Evolutionary conservation across 768 basidiomycete genomes (phyloP), one percentile per base, ranked within the genome.

Genomic region (Chalciporus pseudorubinellus): DNA sequence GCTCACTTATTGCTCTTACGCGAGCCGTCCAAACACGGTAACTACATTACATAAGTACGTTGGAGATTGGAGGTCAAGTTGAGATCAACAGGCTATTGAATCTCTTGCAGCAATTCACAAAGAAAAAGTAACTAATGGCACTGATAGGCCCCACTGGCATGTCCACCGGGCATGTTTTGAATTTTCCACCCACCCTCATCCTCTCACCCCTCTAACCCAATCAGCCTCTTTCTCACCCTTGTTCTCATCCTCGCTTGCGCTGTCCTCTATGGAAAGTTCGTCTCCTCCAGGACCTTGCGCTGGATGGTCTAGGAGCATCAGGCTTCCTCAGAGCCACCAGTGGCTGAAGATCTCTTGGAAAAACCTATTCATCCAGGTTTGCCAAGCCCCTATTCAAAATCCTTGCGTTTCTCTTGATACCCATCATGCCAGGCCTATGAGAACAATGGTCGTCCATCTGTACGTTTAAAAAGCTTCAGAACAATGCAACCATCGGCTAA

Each of bases 301-400:
- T 12, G 70, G 67, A 11, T 75, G 70, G 72, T 63, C 72, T 44
- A 65, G 71, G 9, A 60, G 57, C 20, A 59, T 63, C 4, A 57
- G 61, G 16, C 50, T 76, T 28, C 77, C 77, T 4, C 61, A 54
- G 9, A 24, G 60, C 4, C 66, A 74, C 53, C 77, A 74, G 12
- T 79, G 78, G 78, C 59, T 13, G 59, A 67, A 14, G 77, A 80
- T 24, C 70, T 80, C 7, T 64, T 81, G 22, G 76, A 80, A 56
- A 77, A 70, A 46, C 69, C 3, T 81, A 78, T 56, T 78, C 78
- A 16, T 76, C 73, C 16, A 63, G 62, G 62, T 62, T 33, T 21
- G 51, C 52, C 13, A 19, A 40, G 11, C 21, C 40, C 38, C 22
- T 12, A 4, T 18, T 21, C 18, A 14, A 44, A n/a, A 20, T 29